phyloP scores from a whole-genome alignment of 2,329 filamentous ascomycete species.

The Calonectria naviculata region DNA sequence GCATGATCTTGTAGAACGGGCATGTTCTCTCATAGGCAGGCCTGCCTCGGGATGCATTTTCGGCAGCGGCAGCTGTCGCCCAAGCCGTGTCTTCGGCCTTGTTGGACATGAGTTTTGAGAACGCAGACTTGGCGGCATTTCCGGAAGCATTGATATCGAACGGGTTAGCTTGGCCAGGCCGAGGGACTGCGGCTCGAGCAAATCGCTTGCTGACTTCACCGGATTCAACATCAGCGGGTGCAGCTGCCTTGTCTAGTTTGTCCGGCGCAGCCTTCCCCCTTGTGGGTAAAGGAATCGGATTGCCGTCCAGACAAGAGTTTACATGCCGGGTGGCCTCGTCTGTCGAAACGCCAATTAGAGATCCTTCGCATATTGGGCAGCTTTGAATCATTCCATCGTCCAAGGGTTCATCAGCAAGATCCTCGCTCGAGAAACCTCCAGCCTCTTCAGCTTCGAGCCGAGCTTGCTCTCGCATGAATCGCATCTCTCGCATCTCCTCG shows the following conservation, averaged over 20 bases:
- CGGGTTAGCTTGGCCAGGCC: constrained; percentile 84
- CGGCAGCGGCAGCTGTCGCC: constrained; percentile 85
- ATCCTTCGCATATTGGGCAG: constrained; percentile 84
- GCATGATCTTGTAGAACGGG: constrained; percentile 98
- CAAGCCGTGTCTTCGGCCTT: constrained; percentile 93
- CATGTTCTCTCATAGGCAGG: constrained; percentile 91
- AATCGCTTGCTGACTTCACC: constrained; percentile 66
- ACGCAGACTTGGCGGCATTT: constrained; percentile 73
- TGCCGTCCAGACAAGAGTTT: constrained; percentile 91
- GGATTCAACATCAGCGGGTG: constrained; percentile 46
- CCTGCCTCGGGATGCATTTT: constrained; percentile 82
- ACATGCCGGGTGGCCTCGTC: constrained; percentile 86
- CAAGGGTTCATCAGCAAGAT: constrained; percentile 45
- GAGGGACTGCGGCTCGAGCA: constrained; percentile 75
- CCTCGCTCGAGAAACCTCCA: constrained; percentile 51
- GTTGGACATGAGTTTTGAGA: constrained; percentile 91
- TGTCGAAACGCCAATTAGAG: constrained; percentile 66
- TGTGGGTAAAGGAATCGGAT: constrained; percentile 68
- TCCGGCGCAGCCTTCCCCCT: constrained; percentile 26
- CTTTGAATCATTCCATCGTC: constrained; percentile 48
- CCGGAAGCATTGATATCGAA: constrained; percentile 65
- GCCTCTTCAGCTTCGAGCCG: constrained; percentile 70
- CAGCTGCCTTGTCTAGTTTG: constrained; percentile 6
- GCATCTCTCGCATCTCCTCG: constrained; percentile 73
- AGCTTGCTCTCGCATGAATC: constrained; percentile 82